Evolutionary conservation across 169 alveolate genomes (phyloP), one percentile per base, ranked within the genome.

Genomic region (Cryptosporidium sp.): DNA sequence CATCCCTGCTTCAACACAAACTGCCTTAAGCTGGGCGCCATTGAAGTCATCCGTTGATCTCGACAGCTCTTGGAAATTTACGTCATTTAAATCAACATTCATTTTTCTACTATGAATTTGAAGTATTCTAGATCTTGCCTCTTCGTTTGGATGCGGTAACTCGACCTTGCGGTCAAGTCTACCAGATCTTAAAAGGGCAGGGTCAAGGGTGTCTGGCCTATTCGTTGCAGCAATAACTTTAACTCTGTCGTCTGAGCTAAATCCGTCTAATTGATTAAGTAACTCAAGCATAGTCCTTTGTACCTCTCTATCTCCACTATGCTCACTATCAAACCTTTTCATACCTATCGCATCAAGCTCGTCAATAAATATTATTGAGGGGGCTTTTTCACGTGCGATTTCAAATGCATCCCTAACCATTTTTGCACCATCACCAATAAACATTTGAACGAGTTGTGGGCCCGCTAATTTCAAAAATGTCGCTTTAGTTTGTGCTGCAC

Each of bases 181-280:
- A 45, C 99, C 99, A 3, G 99, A 99, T 65, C 99, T 94, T 62
- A 98, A 97, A 84, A 98, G 94, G n/a, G 99, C 99, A 6, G 99
- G 99, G 86, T 98, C 99, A 26, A 98, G 96, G 0, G 98, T 92
- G 73, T 98, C 99, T 37, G 98, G 98, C 91, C 97, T 95, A 95
- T 98, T 98, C 0, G 99, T 98, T 6, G 99, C 99, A 97, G 97
- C 94, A 92, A 98, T 98, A 52, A 98, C 99, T 95, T 98, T 98
- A 84, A 98, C 99, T 91, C 98, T 99, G 14, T 99, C 97, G 74
- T 97, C 95, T n/a, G 99, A 95, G 94, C 98, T 99, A 94, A 98
- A 98, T 31, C 99, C 99, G 92, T 98, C 99, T 70, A 98, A 95
- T 93, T 98, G 99, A 92, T 98, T 98, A 73, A 98, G 93, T 65